Evolutionary conservation across 1,139 yeast genomes (phyloP).

Genomic region (Debaryomyces robertsiae): DNA sequence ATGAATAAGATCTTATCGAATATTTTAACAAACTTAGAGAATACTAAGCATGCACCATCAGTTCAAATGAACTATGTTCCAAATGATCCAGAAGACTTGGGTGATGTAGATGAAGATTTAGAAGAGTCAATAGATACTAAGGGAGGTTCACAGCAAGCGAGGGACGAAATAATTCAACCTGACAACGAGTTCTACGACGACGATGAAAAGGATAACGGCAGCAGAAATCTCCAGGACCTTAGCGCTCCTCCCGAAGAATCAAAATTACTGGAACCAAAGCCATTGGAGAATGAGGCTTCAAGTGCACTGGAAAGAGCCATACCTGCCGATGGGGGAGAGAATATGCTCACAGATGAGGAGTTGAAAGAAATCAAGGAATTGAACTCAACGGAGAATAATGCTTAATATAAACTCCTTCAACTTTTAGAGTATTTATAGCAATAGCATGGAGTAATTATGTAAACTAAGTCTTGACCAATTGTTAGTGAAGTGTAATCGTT

Average conservation of each 20-base stretch:
- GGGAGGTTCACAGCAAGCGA: conserved; percentile 86
- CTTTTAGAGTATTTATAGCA: neutral
- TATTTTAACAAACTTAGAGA: conserved; percentile 75
- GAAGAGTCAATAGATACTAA: conserved; percentile 77
- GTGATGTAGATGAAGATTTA: conserved; percentile 80
- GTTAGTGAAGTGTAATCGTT: no score
- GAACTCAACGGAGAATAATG: conserved; percentile 20
- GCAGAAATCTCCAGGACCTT: conserved; percentile 26
- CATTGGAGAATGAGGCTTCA: no score
- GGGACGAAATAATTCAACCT: conserved; percentile 71
- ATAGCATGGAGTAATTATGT: neutral
- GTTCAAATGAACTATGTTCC: conserved; percentile 94
- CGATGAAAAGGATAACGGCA: conserved; percentile 55
- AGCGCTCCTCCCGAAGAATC: neutral
- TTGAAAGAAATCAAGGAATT: conserved; percentile 42
- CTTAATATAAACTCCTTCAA: conserved; percentile 1
- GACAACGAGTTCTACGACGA: conserved; percentile 70
- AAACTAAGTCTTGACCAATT: conserved; percentile 4
- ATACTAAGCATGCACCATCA: conserved; percentile 92
- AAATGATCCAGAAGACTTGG: conserved; percentile 77
- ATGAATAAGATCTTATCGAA: conserved; percentile 81
- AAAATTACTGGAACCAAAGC: conserved; percentile 9
- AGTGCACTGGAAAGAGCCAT: conserved; percentile 6
- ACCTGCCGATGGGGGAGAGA: conserved; percentile 8
- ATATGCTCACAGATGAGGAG: conserved; percentile 39